Evolutionary conservation across 2,329 filamentous ascomycete species (phyloP).

Genomic region (Drechslera avenae): DNA sequence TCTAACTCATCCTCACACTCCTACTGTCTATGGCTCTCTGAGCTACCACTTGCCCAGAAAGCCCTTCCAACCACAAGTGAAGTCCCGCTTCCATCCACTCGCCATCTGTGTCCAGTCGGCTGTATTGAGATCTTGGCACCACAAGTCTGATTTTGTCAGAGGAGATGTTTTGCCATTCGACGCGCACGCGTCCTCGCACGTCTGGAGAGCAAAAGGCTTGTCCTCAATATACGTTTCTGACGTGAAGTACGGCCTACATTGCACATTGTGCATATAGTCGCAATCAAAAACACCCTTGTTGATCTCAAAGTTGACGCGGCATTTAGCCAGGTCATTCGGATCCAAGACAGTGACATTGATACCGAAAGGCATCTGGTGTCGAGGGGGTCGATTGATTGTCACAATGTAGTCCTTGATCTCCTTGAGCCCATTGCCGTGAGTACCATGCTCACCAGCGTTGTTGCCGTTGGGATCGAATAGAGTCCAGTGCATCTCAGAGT

Average conservation of each 20-base stretch:
- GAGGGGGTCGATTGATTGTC: slow-evolving; percentile 4
- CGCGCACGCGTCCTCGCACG: slow-evolving; percentile 2
- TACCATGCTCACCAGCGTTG: slow-evolving; percentile 7
- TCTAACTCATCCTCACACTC: no score
- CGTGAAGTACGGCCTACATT: slow-evolving; percentile 11
- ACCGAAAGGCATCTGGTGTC: slow-evolving; percentile 15
- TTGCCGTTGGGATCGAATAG: slow-evolving; percentile 23
- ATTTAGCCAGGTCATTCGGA: neutral
- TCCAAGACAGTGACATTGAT: slow-evolving; percentile 6
- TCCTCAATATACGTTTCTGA: slow-evolving; percentile 16
- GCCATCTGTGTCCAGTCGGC: slow-evolving; percentile 5
- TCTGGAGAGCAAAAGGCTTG: slow-evolving; percentile 5
- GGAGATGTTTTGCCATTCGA: neutral
- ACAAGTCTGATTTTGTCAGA: slow-evolving; percentile 3
- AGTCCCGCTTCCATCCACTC: slow-evolving; percentile 9
- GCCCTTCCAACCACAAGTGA: slow-evolving; percentile 10
- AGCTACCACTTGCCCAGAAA: neutral
- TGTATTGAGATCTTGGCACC: slow-evolving; percentile 16
- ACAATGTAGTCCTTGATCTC: slow-evolving; percentile 9
- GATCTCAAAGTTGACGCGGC: slow-evolving; percentile 12
- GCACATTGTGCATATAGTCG: neutral
- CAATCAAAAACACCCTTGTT: slow-evolving; percentile 10
- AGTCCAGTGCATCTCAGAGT: slow-evolving; percentile 18
- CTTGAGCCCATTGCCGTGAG: neutral
- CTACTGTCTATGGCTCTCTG: no score